These are phyloP conservation scores for Candida nitratophila DNA, from an alignment of 805 yeast species.

Conservation along the genomic window DNA sequence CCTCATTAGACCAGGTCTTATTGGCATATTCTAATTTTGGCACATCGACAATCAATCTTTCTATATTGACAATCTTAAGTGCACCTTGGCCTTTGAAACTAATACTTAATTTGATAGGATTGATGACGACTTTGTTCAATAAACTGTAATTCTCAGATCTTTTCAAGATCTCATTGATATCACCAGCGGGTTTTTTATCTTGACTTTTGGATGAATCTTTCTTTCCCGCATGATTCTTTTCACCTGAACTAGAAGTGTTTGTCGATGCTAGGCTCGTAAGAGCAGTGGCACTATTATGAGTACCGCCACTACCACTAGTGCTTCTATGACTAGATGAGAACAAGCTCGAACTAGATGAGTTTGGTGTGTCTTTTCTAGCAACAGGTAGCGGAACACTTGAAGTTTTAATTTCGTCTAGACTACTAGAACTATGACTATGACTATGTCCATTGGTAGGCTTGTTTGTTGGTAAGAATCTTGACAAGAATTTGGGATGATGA, in stretches of 20 bases:
- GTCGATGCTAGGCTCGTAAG: too few relatives aligned
- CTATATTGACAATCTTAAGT: conserved; percentile 65
- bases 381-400: background rate
- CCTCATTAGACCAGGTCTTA: conserved; percentile 68
- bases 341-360: background rate
- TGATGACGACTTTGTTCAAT: conserved; percentile 25
- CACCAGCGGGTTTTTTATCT: conserved; percentile 19
- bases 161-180: conserved; percentile 32
- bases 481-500: background rate
- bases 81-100: conserved; percentile 77
- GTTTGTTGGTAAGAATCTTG: background rate
- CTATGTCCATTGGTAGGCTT: background rate
- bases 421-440: background rate
- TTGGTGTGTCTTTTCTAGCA: background rate
- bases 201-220: background rate
- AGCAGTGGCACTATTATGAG: background rate
- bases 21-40: conserved; percentile 57
- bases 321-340: background rate
- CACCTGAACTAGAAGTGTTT: too few relatives aligned
- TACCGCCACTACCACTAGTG: background rate
- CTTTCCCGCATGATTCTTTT: background rate
- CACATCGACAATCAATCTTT: conserved; percentile 56
- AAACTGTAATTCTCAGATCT: conserved; percentile 37
- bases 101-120: conserved; percentile 37
- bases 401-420: background rate